Base-by-base conservation (phyloP, 2,329 filamentous ascomycete genomes). In the Didymellaceae sp. region DNA sequence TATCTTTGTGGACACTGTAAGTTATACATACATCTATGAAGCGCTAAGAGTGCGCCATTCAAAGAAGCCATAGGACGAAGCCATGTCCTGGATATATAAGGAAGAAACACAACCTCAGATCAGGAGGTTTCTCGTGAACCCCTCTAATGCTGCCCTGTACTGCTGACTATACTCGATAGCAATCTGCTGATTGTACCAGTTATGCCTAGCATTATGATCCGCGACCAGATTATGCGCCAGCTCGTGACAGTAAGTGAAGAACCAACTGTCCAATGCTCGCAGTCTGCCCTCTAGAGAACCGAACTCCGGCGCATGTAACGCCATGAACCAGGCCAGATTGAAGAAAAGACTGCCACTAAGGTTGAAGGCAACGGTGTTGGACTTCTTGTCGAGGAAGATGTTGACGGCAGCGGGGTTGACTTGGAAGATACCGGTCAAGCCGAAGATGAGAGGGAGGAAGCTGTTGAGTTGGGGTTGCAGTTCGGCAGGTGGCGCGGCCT, bases 171-270 rank as follows among this genome's bases (percentile, higher is more conserved):
- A 72, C 56, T 72, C 68, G 24, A 72, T 69, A n/a, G 68, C 68
- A 42, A 72, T 72, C 56, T 72, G 69, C 54, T 70, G 65, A 43
- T 72, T 66, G 45, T 72, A 73, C 70, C 70, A 73, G 20, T 58
- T 69, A 45, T 72, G 70, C 44, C 70, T 57, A 10, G 70, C 68
- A 48, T 71, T 72, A 72, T 97, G 93, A 56, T 85, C 82, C 28
- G 77, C 75, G 7, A 96, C 90, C 45, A 99, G 76, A 70, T 99
- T 99, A 75, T 99, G 94, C 50, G 94, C 92, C 72, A 99, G 76
- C 76, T 99, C 95, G 71, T 99, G 94, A 55, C 91, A 95, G 54
- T 97, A 73, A n/a, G 94, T 91, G 57, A 96, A 89, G 84, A 89
- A 97, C 93, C 93, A 97, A 2, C 90, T 90, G 54, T 94, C 88